phyloP scores from a whole-genome alignment of 1,139 yeast genomes.

The Kurtzmaniella quercitrusa region DNA sequence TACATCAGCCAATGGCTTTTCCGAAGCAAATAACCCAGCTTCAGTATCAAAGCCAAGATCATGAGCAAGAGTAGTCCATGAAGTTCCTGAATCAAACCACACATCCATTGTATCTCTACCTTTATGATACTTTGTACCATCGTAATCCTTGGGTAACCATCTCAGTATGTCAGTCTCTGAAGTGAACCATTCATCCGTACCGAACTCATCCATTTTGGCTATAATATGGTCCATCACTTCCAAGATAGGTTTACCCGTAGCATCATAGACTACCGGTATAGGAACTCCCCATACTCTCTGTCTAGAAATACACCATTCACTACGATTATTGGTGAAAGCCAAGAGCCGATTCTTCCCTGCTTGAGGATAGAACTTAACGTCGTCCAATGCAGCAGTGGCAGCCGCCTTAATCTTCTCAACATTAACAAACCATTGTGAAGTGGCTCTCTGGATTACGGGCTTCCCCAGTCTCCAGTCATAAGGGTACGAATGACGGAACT shows the following conservation, averaged over 20 bases:
- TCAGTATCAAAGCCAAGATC: slow-evolving; percentile 12
- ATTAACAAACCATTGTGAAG: slow-evolving; percentile 96
- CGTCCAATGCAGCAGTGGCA: slow-evolving; percentile 56
- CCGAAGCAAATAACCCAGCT: slow-evolving; percentile 16
- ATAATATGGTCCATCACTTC: slow-evolving; percentile 57
- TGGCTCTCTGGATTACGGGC: slow-evolving; percentile 91
- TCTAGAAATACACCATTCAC: slow-evolving; percentile 97
- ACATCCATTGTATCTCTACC: slow-evolving; percentile 96
- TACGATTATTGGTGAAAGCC: slow-evolving; percentile 71
- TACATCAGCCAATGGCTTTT: slow-evolving; percentile 59
- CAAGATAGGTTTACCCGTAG: slow-evolving; percentile 55
- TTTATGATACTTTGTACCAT: slow-evolving; percentile 46
- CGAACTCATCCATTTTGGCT: slow-evolving; percentile 46
- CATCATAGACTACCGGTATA: slow-evolving; percentile 75
- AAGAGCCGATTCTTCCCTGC: slow-evolving; percentile 66
- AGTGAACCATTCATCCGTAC: slow-evolving; percentile 80
- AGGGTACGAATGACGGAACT: slow-evolving; percentile 81
- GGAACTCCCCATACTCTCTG: slow-evolving; percentile 99
- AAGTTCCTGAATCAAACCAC: slow-evolving; percentile 97
- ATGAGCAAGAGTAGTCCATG: slow-evolving; percentile 69
- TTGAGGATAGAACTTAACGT: slow-evolving; percentile 69
- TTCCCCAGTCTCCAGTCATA: slow-evolving; percentile 96
- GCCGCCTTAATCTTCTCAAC: slow-evolving; percentile 64
- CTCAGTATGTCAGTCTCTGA: slow-evolving; percentile 48
- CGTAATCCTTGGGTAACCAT: slow-evolving; percentile 63